A percentile compares a stretch with the other conserved stretches of the same genome.
phyloP scores from a whole-genome alignment of 352 stramenopile genomes.

The Phytophthora fragariae region DNA sequence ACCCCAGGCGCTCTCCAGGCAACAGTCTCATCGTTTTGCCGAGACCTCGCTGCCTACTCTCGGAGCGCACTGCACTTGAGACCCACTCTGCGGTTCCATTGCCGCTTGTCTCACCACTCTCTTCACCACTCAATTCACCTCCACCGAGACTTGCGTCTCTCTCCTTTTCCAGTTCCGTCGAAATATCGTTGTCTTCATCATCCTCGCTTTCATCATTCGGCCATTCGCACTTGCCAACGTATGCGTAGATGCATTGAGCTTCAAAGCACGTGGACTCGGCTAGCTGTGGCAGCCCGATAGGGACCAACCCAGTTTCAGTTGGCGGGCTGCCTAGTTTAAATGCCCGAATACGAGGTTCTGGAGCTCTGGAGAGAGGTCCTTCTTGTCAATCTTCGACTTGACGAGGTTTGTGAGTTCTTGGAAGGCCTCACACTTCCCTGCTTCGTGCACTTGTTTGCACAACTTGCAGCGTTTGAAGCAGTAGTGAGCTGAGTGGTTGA shows the following conservation, averaged over 20 bases:
- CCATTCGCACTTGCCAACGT: not conserved
- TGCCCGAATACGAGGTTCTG: not conserved
- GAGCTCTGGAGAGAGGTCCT: not conserved
- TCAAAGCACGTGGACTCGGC: not conserved
- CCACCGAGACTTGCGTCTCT: no score
- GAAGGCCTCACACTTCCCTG: not conserved
- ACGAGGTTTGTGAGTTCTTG: constrained; percentile 5
- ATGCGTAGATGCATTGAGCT: not conserved
- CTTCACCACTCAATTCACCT: no score
- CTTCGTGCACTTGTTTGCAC: not conserved
- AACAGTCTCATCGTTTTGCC: not conserved
- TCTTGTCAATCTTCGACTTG: constrained; percentile 5
- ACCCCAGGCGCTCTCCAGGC: not conserved
- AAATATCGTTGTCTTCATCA: no score
- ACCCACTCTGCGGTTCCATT: no score
- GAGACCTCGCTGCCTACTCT: not conserved
- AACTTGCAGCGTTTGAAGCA: not conserved
- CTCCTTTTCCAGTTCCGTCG: no score
- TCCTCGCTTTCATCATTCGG: no score
- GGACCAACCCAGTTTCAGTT: constrained; percentile 10
- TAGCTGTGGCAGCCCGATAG: no score
- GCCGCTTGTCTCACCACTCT: no score
- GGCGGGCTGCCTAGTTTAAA: constrained; percentile 5
- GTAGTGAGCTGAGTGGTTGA: not conserved
- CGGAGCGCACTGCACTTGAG: no score